A percentile compares a stretch with the other conserved stretches of the same genome.
Evolutionary conservation across 768 basidiomycete species (phyloP).

Genomic region (Cyclocybe cylindracea): DNA sequence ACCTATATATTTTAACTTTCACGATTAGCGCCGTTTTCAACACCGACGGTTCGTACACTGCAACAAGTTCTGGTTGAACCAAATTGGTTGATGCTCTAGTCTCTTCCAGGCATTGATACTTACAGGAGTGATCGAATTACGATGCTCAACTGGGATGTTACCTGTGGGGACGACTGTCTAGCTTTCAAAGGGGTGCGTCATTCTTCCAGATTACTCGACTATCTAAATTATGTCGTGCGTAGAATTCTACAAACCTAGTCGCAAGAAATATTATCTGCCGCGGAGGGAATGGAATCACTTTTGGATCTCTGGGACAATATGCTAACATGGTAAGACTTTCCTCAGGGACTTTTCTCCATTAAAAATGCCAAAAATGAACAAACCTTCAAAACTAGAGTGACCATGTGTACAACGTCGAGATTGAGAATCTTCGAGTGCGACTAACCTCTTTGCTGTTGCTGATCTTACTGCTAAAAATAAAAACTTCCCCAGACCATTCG

Average conservation of each 20-base stretch:
- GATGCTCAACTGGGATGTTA: slow-evolving; percentile 59
- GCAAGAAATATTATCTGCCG: slow-evolving; percentile 51
- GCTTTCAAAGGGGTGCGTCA: slow-evolving; percentile 59
- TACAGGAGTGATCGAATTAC: slow-evolving; percentile 50
- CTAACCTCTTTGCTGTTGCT: neutral
- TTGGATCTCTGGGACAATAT: slow-evolving; percentile 63
- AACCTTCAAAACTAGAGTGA: slow-evolving; percentile 41
- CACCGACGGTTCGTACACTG: slow-evolving; percentile 48
- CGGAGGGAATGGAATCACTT: slow-evolving; percentile 62
- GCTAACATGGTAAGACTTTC: slow-evolving; percentile 40
- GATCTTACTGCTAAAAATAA: neutral
- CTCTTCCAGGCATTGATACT: slow-evolving; percentile 49
- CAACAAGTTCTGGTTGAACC: no score
- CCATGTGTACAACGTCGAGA: slow-evolving; percentile 49
- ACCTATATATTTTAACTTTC: neutral
- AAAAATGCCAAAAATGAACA: neutral
- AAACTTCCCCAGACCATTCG: slow-evolving; percentile 39
- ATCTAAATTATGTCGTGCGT: neutral
- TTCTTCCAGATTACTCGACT: neutral
- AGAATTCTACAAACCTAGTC: slow-evolving; percentile 58
- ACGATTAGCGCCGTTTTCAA: slow-evolving; percentile 52
- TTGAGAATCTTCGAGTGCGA: slow-evolving; percentile 47
- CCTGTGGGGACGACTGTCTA: slow-evolving; percentile 65
- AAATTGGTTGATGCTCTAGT: neutral
- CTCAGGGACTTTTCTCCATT: neutral